Conservation (phyloP, 805 yeast species). For the Phaffomyces antillensis region DNA sequence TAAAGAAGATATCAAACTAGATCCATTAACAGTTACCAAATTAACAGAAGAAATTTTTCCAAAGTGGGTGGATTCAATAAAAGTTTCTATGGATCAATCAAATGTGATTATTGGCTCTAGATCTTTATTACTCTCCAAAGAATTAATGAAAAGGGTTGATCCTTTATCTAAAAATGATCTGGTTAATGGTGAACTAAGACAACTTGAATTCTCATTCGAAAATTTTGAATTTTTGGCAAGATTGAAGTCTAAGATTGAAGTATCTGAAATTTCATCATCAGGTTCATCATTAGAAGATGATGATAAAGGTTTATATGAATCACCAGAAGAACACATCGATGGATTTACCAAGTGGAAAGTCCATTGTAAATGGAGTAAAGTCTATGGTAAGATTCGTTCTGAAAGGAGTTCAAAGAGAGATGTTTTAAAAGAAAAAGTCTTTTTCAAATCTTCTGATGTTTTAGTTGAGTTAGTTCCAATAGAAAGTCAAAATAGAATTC, state of each 20-base stretch:
- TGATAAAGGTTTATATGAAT: constrained; percentile 21
- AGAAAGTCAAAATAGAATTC: constrained; percentile 18
- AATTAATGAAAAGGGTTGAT: constrained; percentile 26
- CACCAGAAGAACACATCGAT: constrained; percentile 7
- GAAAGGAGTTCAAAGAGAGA: constrained; percentile 26
- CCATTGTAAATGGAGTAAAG: constrained; percentile 5
- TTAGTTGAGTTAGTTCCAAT: constrained; percentile 18
- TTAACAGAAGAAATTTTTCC: constrained; percentile 19
- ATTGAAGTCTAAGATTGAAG: constrained; percentile 1
- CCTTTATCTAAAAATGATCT: constrained; percentile 32
- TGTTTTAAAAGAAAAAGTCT: constrained; percentile 23
- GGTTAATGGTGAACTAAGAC: constrained; percentile 33
- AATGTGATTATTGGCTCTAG: constrained; percentile 32
- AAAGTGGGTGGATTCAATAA: constrained; percentile 13
- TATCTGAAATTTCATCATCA: constrained; percentile 14
- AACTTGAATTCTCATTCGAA: constrained; percentile 23
- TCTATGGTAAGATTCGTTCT: constrained; percentile 24
- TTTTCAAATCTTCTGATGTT: constrained; percentile 25
- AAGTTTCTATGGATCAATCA: constrained; percentile 12
- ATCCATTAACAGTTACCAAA: constrained; percentile 1
- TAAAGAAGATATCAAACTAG: neutral
- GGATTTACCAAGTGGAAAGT: constrained; percentile 8
- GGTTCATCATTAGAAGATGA: constrained; percentile 29
- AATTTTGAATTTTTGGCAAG: constrained; percentile 5
- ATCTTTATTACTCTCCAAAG: constrained; percentile 36